Percentiles rank a stretch among this genome's conserved stretches.
phyloP scores from a whole-genome alignment of 2,329 filamentous ascomycete genomes.

The Alternaria ethzedia region DNA sequence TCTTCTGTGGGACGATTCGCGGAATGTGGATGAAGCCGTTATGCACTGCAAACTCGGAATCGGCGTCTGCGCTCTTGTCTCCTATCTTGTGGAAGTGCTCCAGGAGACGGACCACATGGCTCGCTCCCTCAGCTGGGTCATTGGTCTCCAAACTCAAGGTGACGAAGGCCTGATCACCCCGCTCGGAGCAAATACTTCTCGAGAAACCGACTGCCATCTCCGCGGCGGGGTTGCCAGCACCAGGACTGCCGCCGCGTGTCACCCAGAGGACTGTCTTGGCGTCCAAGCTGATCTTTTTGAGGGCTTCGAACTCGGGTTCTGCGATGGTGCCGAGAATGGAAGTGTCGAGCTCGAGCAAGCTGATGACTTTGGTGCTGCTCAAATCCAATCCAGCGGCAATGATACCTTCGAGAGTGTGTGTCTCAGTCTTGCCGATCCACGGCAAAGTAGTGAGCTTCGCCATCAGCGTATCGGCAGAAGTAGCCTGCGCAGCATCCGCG shows the following conservation, averaged over 20 bases:
- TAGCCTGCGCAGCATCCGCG: background rate
- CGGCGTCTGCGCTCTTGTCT: background rate
- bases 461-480: constrained; percentile 2
- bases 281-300: constrained; percentile 8
- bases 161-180: constrained; percentile 5
- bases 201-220: constrained; percentile 18
- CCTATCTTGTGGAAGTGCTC: constrained; percentile 13
- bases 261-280: constrained; percentile 13
- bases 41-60: constrained; percentile 12
- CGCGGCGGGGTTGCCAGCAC: constrained; percentile 3
- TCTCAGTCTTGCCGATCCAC: constrained; percentile 5
- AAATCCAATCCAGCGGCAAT: constrained; percentile 5
- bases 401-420: constrained; percentile 2
- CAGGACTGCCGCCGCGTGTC: constrained; percentile 7
- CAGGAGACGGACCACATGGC: constrained; percentile 1
- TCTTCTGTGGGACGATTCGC: constrained; percentile 10
- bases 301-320: constrained; percentile 6
- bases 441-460: constrained; percentile 1
- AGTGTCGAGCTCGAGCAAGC: constrained; percentile 14
- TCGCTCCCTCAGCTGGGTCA: background rate
- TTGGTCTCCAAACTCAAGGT: constrained; percentile 13
- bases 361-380: constrained; percentile 4
- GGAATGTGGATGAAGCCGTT: constrained; percentile 15
- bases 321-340: constrained; percentile 12
- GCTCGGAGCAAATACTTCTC: constrained; percentile 16